Base-by-base conservation (phyloP, 176 grass and related monocot genomes). In the Areca catechu region DNA sequence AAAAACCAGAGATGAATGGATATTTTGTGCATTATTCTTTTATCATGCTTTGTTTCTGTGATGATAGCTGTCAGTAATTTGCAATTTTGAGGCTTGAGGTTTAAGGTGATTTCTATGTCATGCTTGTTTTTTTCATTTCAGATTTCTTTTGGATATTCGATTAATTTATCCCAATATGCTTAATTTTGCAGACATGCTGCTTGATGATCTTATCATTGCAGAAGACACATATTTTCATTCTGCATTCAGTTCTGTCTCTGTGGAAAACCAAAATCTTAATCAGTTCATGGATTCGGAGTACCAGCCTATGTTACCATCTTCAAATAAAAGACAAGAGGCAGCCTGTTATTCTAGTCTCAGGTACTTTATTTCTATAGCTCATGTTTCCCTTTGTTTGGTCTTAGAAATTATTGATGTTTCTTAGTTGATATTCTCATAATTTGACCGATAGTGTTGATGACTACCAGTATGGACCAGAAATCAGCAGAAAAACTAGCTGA, bases 401-500 rank as follows among this genome's bases (percentile, higher is more conserved):
- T n/a, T 28, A 28, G 24, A n/a, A 29, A n/a, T 34, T 60, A 27
- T 76, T 15, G 65, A 60, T 29, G 63, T 22, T 27, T 54, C 63
- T 70, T 60, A 23, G 52, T 50, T 75, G 73, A 29, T 63, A 29
- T 4, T 19, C 10, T 14, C 34, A 43, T 43, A 43, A 50, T 17
- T 49, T 66, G 19, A 66, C 43, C 4, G 20, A 52, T 24, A 22
- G n/a, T 21, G 7, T 67, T 68, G 23, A n/a, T 23, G 53, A 60
- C 20, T 51, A 1, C 27, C 77, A 84, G 89, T 60, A 69, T 62
- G 81, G 84, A 84, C 60, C 85, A 74, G 75, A 88, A 79, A 72
- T 98, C 93, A 52, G 85, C 92, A 48, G 86, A 98, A 62, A 85
- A 88, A 81, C 75, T 98, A 62, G 92, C 76, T 54, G 58, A 88